Conservation (phyloP, 768 basidiomycete genomes). For the Leucocoprinus leucothites region DNA sequence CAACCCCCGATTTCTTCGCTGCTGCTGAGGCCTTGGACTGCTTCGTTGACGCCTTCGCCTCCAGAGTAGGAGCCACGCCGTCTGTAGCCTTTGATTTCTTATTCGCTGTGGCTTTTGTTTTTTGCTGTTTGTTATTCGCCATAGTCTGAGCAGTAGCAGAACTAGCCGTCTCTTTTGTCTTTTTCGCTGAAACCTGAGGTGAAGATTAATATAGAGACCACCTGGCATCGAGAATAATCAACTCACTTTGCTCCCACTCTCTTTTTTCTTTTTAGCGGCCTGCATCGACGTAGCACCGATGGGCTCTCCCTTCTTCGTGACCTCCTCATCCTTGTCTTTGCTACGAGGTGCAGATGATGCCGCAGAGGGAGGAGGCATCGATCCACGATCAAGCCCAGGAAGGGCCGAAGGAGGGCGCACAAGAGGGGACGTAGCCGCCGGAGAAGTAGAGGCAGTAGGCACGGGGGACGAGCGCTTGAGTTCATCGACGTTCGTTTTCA, state of each 20-base stretch:
- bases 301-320: constrained; percentile 20
- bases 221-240: neutral
- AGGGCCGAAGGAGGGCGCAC: constrained; percentile 18
- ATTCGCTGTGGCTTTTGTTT: neutral
- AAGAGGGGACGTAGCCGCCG: constrained; percentile 12
- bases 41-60: constrained; percentile 26
- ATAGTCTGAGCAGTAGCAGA: constrained; percentile 18
- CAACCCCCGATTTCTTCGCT: constrained; percentile 17
- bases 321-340: constrained; percentile 27
- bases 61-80: constrained; percentile 11
- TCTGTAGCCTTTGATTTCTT: constrained; percentile 14
- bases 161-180: constrained; percentile 21
- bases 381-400: constrained; percentile 43
- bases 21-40: constrained; percentile 11
- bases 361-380: constrained; percentile 54
- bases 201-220: neutral
- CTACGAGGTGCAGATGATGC: constrained; percentile 21
- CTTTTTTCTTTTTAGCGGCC: constrained; percentile 41
- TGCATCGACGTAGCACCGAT: constrained; percentile 15
- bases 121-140: constrained; percentile 9
- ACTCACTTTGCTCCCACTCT: constrained; percentile 32
- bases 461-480: constrained; percentile 7
- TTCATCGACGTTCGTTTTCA: constrained; percentile 4
- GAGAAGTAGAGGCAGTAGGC: constrained; percentile 10
- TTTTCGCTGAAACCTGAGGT: constrained; percentile 14